Percentiles rank a stretch among this genome's conserved stretches.
Conservation (phyloP, 2,329 filamentous ascomycete species). For the Orbilia oligospora region DNA sequence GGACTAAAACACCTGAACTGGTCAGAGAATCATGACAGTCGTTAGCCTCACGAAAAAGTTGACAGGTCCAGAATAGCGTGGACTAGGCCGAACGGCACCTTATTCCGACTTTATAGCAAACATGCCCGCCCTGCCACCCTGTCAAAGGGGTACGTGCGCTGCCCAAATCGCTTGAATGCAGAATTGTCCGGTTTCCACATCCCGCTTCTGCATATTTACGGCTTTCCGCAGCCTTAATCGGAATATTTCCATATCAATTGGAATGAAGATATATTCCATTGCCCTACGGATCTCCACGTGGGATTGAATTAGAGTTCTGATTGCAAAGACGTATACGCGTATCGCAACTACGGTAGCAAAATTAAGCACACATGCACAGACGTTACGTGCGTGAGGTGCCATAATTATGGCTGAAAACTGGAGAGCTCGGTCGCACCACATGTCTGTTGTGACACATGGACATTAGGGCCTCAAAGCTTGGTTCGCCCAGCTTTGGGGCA, state of each 20-base stretch:
- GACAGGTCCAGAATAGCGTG: neutral
- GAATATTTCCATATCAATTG: neutral
- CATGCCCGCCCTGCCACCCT: neutral
- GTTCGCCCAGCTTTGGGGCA: neutral
- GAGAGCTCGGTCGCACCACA: neutral
- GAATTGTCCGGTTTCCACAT: neutral
- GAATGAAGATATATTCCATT: neutral
- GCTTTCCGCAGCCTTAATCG: slow-evolving; percentile 4
- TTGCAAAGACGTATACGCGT: neutral
- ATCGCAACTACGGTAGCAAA: neutral
- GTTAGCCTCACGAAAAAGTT: neutral
- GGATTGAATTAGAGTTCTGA: neutral
- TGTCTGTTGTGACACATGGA: neutral
- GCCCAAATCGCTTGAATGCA: slow-evolving; percentile 2
- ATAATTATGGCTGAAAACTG: neutral
- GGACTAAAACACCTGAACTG: too few species aligned
- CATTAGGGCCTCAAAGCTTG: neutral
- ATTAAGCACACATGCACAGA: neutral
- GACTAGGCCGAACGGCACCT: neutral
- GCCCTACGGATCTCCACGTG: neutral
- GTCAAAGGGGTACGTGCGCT: slow-evolving; percentile 6
- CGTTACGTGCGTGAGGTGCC: neutral
- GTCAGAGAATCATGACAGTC: neutral
- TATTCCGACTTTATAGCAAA: too few species aligned
- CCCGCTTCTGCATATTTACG: neutral